These are phyloP conservation scores for Alternaria dauci DNA, from an alignment of 2,329 filamentous ascomycete species.

Conservation along the genomic window DNA sequence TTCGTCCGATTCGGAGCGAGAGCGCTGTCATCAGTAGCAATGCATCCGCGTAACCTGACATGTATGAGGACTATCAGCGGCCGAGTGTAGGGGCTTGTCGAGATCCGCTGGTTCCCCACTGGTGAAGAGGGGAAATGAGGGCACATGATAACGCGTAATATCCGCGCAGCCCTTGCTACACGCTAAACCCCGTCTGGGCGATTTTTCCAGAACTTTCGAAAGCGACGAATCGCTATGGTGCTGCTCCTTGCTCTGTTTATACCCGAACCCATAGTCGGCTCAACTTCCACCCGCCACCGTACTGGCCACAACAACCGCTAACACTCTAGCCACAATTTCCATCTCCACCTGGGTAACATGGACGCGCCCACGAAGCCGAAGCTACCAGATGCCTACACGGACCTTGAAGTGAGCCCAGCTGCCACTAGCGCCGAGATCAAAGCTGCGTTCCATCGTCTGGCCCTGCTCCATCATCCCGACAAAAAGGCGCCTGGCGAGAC, in stretches of 20 bases:
- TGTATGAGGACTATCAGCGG: no score
- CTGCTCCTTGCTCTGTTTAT: background rate
- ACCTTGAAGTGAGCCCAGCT: background rate
- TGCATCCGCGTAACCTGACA: background rate
- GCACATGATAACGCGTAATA: background rate
- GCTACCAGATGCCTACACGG: background rate
- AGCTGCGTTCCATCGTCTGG: background rate
- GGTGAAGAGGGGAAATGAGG: background rate
- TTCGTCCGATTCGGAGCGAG: background rate
- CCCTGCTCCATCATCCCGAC: background rate
- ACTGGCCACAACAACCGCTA: background rate
- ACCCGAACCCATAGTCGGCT: background rate
- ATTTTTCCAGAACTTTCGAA: background rate
- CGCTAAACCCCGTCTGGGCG: background rate
- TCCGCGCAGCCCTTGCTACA: background rate
- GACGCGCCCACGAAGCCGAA: background rate
- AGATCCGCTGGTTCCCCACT: background rate
- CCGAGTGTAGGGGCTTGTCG: no score
- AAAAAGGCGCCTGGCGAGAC: background rate
- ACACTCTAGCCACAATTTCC: background rate
- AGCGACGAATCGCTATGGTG: background rate
- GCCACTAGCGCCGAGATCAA: slow-evolving; percentile 3
- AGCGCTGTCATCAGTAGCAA: background rate
- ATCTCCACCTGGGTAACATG: background rate
- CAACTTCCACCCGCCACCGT: background rate